phyloP scores from a whole-genome alignment of 73 alveolate species.

The Chromera velia region DNA sequence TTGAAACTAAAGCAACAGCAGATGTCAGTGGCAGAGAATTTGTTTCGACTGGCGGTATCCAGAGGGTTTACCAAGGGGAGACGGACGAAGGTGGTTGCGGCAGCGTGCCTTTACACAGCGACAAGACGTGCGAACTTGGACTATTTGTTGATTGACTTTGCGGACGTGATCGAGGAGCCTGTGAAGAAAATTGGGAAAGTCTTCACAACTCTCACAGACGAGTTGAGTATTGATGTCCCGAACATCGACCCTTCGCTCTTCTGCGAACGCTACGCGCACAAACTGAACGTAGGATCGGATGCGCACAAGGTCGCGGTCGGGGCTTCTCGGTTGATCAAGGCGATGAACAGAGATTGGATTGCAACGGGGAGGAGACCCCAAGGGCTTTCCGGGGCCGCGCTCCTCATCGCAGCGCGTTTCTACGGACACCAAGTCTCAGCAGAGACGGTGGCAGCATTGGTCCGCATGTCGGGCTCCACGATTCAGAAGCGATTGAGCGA shows the following conservation, averaged over 20 bases:
- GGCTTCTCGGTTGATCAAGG: conserved; percentile 67
- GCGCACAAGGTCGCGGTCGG: conserved; percentile 59
- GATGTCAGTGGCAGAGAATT: neutral
- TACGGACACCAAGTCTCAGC: neutral
- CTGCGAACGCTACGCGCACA: conserved; percentile 61
- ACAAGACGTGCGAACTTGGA: conserved; percentile 67
- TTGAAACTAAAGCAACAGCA: neutral
- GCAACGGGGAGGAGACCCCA: conserved; percentile 80
- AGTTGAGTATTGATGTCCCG: conserved; percentile 49
- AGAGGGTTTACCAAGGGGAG: neutral
- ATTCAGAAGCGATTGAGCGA: neutral
- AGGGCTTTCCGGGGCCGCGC: conserved; percentile 84
- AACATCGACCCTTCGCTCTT: conserved; percentile 73
- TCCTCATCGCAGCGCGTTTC: conserved; percentile 56
- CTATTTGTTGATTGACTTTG: conserved; percentile 81
- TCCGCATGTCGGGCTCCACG: neutral
- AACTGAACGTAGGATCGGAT: neutral
- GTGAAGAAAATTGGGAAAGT: conserved; percentile 68
- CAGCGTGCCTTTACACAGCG: conserved; percentile 63
- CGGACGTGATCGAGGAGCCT: conserved; percentile 73
- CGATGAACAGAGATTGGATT: conserved; percentile 84
- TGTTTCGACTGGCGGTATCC: neutral
- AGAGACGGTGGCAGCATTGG: neutral
- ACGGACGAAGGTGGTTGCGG: conserved; percentile 8
- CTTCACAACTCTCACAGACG: conserved; percentile 63